Percentiles rank a stretch among this genome's conserved stretches.
These are phyloP conservation scores for Cladophialophora bantiana DNA, from an alignment of 2,329 filamentous ascomycete species.

Conservation along the genomic window DNA sequence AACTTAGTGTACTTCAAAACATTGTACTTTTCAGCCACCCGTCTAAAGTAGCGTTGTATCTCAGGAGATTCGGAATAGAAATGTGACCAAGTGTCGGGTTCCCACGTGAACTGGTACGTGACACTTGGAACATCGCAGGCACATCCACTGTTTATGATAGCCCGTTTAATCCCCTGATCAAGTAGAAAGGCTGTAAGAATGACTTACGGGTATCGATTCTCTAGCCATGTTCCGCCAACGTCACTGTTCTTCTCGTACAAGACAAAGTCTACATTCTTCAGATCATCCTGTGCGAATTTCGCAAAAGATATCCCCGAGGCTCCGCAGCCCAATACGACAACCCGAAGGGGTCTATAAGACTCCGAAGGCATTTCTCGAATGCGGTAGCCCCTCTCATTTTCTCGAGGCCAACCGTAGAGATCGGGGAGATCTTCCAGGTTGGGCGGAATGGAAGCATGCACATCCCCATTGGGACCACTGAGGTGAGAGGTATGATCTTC, in stretches of 20 bases:
- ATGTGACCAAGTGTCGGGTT: slow-evolving; percentile 32
- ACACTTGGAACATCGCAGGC: slow-evolving; percentile 54
- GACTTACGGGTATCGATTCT: slow-evolving; percentile 11
- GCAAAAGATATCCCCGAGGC: slow-evolving; percentile 15
- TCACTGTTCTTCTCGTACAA: slow-evolving; percentile 19
- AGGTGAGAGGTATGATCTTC: no score
- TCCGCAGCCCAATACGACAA: neutral
- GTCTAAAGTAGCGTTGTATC: slow-evolving; percentile 43
- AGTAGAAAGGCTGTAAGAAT: neutral
- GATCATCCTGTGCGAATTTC: slow-evolving; percentile 16
- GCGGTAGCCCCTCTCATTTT: slow-evolving; percentile 10
- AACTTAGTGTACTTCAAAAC: slow-evolving; percentile 42
- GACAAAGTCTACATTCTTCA: slow-evolving; percentile 14
- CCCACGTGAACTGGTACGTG: slow-evolving; percentile 42
- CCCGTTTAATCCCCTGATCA: neutral
- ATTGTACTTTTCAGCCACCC: slow-evolving; percentile 38
- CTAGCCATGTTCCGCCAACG: slow-evolving; percentile 4
- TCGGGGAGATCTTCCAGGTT: no score
- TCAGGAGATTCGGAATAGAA: slow-evolving; percentile 40
- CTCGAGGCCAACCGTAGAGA: slow-evolving; percentile 1
- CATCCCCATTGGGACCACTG: no score
- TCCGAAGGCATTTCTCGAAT: slow-evolving; percentile 3
- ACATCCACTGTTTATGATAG: slow-evolving; percentile 43
- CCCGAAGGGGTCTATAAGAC: neutral
- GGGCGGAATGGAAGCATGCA: no score